Evolutionary conservation across 1,284 basidiomycete genomes (phyloP), one percentile per base, ranked within the genome.

Genomic region (Pulveroboletus sp.): DNA sequence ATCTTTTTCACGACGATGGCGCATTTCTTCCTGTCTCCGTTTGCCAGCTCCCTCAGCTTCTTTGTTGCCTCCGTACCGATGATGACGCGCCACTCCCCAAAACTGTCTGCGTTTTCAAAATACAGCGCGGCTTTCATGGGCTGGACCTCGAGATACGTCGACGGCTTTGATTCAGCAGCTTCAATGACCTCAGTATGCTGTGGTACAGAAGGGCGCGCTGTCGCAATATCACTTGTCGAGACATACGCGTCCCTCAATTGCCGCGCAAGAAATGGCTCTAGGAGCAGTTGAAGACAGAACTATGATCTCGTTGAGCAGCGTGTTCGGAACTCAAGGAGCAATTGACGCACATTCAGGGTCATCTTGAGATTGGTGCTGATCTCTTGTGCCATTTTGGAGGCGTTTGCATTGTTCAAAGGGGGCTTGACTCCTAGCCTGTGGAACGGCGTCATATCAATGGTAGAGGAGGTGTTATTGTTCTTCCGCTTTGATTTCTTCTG

Each of bases 51-150:
- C n/a, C n/a, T n/a, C n/a, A n/a, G n/a, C n/a, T n/a, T n/a, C n/a
- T 69, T 69, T 35, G 77, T 75, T 2, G 79, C 82, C 7, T 76
- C 68, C 0, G 70, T 76, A 2, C 78, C 77, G 14, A 85, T 75
- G 12, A 81, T 67, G 52, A 84, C 77, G 0, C 71, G 69, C 83
- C 82, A 84, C 43, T 79, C 75, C 1, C 83, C 83, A 43, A 84
- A 81, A 0, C 77, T 80, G 5, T 77, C 72, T 0, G 79, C 79
- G 44, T 75, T 81, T 25, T 82, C 79, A 57, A 81, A 80, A 61
- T 81, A 78, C 0, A 83, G 64, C 0, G 78, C 76, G 8, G 77
- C 66, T 49, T 77, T 82, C 72, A 83, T 74, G 0, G 81, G 78
- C 49, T 80, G 81, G 0, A 82, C 73, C 15, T 71, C 70, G 0